Evolutionary conservation across 2,329 filamentous ascomycete genomes (phyloP).

Genomic region (Colletotrichum sp.): DNA sequence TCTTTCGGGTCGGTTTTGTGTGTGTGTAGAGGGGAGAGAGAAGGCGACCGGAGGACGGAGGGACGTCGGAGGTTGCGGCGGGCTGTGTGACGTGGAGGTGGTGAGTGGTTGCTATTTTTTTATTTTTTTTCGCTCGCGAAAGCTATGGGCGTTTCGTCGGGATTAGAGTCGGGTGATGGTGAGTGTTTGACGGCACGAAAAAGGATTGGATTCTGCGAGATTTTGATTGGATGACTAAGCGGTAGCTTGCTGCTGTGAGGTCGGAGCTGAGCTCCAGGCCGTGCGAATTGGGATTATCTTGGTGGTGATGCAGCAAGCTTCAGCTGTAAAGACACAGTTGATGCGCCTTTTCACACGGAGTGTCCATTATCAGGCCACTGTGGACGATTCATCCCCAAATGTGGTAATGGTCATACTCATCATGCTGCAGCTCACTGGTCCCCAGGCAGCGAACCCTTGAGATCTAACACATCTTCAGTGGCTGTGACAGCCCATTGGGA

Average conservation of each 20-base stretch:
- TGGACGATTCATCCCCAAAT: slow-evolving; percentile 9
- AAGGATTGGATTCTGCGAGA: slow-evolving; percentile 25
- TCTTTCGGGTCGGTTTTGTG: slow-evolving; percentile 35
- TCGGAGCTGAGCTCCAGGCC: slow-evolving; percentile 19
- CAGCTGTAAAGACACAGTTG: background rate
- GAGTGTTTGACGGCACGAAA: slow-evolving; percentile 20
- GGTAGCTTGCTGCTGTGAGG: background rate
- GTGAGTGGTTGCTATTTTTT: background rate
- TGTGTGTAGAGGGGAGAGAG: background rate
- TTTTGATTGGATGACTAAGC: slow-evolving; percentile 27
- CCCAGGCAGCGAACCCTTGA: background rate
- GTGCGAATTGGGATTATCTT: slow-evolving; percentile 13
- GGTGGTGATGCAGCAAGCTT: background rate
- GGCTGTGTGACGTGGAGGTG: slow-evolving; percentile 16
- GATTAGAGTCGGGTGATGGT: slow-evolving; percentile 34
- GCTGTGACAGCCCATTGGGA: background rate
- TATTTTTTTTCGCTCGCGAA: slow-evolving; percentile 11
- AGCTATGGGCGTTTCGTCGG: slow-evolving; percentile 20
- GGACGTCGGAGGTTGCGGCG: background rate
- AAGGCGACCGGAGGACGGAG: slow-evolving; percentile 13
- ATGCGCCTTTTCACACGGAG: background rate
- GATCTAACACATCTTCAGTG: background rate
- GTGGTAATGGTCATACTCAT: slow-evolving; percentile 13
- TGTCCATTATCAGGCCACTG: slow-evolving; percentile 5
- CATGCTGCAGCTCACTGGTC: slow-evolving; percentile 4